These are phyloP conservation scores for Cerrena zonata DNA, from an alignment of 1,284 basidiomycete genomes.

Conservation along the genomic window DNA sequence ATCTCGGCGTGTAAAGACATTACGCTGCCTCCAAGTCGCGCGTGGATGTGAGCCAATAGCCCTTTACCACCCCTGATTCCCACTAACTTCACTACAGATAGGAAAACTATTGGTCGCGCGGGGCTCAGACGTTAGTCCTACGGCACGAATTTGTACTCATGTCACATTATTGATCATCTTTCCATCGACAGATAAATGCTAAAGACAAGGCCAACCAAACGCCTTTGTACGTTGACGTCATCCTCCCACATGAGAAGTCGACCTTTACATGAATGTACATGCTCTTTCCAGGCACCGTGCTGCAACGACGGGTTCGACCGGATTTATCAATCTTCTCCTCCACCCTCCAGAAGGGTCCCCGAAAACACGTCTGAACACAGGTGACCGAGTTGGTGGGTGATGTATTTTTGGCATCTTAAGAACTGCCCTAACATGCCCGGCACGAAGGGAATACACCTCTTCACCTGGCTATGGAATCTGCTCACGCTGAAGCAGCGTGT, in stretches of 20 bases:
- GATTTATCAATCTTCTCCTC: conserved; percentile 77
- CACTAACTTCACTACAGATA: conserved; percentile 50
- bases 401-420: conserved; percentile 7
- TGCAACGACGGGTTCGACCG: conserved; percentile 86
- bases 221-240: conserved; percentile 73
- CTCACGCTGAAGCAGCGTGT: conserved; percentile 84
- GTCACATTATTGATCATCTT: background rate
- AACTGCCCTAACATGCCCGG: conserved; percentile 6
- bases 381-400: conserved; percentile 72
- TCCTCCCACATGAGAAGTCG: conserved; percentile 13
- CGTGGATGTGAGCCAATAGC: conserved; percentile 55
- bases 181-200: conserved; percentile 73
- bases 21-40: conserved; percentile 92
- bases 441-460: conserved; percentile 82
- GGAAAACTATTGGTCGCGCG: conserved; percentile 77
- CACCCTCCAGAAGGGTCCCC: conserved; percentile 67
- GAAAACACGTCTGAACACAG: conserved; percentile 81
- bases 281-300: conserved; percentile 69
- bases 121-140: conserved; percentile 74
- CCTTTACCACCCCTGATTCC: conserved; percentile 2
- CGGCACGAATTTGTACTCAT: background rate
- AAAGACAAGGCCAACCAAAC: conserved; percentile 87
- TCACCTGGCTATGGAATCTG: conserved; percentile 94
- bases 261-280: too few species aligned
- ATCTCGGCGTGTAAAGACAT: conserved; percentile 50